A percentile compares a stretch with the other conserved stretches of the same genome.
Conservation (phyloP, 108 stramenopile genomes). For the Cyclostephanos invisitatus region DNA sequence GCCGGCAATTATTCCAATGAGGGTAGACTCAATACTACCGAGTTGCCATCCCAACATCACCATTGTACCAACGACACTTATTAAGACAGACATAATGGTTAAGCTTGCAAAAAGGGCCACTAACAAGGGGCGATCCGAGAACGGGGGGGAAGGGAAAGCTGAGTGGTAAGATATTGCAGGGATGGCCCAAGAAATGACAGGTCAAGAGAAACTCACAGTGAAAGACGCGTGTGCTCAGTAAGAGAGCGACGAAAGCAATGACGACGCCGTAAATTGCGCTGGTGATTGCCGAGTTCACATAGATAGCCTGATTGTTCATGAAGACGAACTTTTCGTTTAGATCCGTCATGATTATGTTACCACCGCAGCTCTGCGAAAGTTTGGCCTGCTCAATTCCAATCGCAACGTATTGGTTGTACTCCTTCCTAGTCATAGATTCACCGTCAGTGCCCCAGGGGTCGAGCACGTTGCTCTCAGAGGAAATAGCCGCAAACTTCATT, state of each 20-base stretch:
- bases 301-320: constrained; percentile 65
- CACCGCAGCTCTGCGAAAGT: constrained; percentile 30
- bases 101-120: constrained; percentile 55
- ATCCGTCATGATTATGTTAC: constrained; percentile 49
- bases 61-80: constrained; percentile 52
- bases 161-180: not conserved
- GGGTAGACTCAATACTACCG: constrained; percentile 44
- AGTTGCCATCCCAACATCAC: constrained; percentile 57
- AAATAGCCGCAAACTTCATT: constrained; percentile 44
- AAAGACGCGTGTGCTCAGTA: constrained; percentile 46
- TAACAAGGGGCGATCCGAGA: not conserved
- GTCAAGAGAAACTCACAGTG: constrained; percentile 12
- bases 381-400: constrained; percentile 32
- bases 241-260: constrained; percentile 56
- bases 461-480: constrained; percentile 38
- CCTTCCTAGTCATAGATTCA: constrained; percentile 35
- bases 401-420: constrained; percentile 48
- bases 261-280: constrained; percentile 48
- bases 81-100: constrained; percentile 49
- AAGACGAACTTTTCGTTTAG: constrained; percentile 58
- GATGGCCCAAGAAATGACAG: not conserved
- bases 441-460: constrained; percentile 38
- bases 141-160: not conserved
- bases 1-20: constrained; percentile 53
- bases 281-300: constrained; percentile 45